Conservation (phyloP, 805 yeast species). For the Lachancea sp. region DNA sequence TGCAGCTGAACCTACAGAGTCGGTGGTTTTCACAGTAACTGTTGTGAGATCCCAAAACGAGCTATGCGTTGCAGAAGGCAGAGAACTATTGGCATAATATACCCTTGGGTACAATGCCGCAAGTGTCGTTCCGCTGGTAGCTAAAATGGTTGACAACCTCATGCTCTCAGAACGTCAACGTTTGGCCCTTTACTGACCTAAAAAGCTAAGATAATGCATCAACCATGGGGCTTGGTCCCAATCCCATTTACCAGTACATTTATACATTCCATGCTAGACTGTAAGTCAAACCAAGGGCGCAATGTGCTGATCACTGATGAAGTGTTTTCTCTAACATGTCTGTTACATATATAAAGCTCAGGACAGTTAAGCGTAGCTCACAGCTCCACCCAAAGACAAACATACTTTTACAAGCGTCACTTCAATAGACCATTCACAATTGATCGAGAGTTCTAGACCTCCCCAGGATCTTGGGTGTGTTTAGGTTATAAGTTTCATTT, state of each 20-base stretch:
- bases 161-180: background rate
- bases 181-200: background rate
- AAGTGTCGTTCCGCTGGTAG: background rate
- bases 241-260: background rate
- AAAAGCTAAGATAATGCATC: too few relatives aligned
- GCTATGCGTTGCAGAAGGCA: background rate
- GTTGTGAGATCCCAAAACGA: slow-evolving; percentile 2
- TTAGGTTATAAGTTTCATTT: background rate
- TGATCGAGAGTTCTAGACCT: too few relatives aligned
- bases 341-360: background rate
- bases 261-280: background rate
- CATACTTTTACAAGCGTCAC: too few relatives aligned
- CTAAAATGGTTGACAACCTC: slow-evolving; percentile 1
- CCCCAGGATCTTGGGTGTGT: background rate
- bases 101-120: slow-evolving; percentile 1
- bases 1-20: background rate
- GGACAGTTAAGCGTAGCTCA: too few relatives aligned
- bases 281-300: too few relatives aligned
- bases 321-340: background rate
- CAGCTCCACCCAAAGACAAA: too few relatives aligned
- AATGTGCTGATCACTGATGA: too few relatives aligned
- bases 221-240: background rate
- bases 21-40: background rate
- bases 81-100: slow-evolving; percentile 5
- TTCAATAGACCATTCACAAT: too few relatives aligned